Percentiles rank a stretch among this genome's conserved stretches.
These are phyloP conservation scores for Lactarius hengduanensis DNA, from an alignment of 768 basidiomycete genomes.

Conservation along the genomic window DNA sequence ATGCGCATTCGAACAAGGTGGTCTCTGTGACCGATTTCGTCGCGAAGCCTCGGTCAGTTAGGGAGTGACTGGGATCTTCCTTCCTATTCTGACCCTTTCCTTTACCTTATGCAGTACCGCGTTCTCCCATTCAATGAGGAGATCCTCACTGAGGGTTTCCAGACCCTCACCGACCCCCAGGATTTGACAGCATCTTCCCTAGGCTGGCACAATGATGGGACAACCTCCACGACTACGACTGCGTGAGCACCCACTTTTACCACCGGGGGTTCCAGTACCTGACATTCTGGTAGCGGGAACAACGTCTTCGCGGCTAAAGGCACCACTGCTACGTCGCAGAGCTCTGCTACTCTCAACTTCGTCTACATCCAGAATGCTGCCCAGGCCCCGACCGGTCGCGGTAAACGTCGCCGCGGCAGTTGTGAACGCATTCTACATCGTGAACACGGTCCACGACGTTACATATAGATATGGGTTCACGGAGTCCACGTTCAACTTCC, in stretches of 20 bases:
- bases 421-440: constrained; percentile 57
- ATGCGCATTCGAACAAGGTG: constrained; percentile 53
- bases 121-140: constrained; percentile 55
- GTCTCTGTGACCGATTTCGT: constrained; percentile 55
- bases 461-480: constrained; percentile 60
- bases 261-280: not conserved
- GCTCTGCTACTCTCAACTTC: constrained; percentile 41
- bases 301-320: constrained; percentile 36
- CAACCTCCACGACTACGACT: constrained; percentile 38
- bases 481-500: constrained; percentile 59
- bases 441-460: constrained; percentile 59
- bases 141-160: constrained; percentile 50
- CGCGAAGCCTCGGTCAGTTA: constrained; percentile 42
- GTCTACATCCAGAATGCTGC: constrained; percentile 38
- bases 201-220: constrained; percentile 51
- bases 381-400: constrained; percentile 41
- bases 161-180: constrained; percentile 51
- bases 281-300: constrained; percentile 36
- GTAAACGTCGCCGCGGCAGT: constrained; percentile 54
- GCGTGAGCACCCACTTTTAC: constrained; percentile 18
- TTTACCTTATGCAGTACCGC: constrained; percentile 37
- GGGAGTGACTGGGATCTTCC: not conserved
- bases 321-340: constrained; percentile 38
- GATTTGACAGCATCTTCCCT: constrained; percentile 53
- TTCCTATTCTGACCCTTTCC: not conserved